Evolutionary conservation across 768 basidiomycete species (phyloP).

Genomic region (Cyclocybe cylindracea): DNA sequence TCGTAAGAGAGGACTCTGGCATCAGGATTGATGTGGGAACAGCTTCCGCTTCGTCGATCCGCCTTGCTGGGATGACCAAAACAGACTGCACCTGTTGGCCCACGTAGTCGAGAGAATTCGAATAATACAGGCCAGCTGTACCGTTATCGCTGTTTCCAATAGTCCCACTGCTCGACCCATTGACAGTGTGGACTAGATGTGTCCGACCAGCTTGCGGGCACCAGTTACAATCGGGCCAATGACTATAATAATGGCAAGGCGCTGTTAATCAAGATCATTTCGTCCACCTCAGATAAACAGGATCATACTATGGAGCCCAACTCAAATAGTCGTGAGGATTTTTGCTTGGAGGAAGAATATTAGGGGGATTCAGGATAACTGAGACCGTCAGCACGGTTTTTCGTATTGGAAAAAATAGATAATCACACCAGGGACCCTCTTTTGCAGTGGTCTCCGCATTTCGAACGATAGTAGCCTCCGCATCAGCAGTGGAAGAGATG

Average conservation of each 20-base stretch:
- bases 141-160: constrained; percentile 3
- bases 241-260: constrained; percentile 26
- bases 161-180: constrained; percentile 17
- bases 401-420: constrained; percentile 23
- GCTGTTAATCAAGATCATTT: no score
- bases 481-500: constrained; percentile 26
- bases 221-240: constrained; percentile 60
- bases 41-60: no score
- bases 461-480: constrained; percentile 33
- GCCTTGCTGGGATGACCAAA: no score
- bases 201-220: constrained; percentile 29
- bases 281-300: not conserved
- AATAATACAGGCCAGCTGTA: not conserved
- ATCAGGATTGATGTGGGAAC: no score
- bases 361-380: constrained; percentile 16
- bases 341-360: constrained; percentile 24
- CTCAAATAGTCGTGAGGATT: constrained; percentile 52
- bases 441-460: constrained; percentile 37
- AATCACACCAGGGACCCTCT: constrained; percentile 31
- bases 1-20: no score
- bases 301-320: constrained; percentile 58
- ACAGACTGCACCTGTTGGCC: no score
- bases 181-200: constrained; percentile 23
- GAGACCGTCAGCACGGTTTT: constrained; percentile 29
- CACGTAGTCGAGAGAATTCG: no score